Conservation (phyloP, 805 yeast species). For the Isabelozyma gotoi region DNA sequence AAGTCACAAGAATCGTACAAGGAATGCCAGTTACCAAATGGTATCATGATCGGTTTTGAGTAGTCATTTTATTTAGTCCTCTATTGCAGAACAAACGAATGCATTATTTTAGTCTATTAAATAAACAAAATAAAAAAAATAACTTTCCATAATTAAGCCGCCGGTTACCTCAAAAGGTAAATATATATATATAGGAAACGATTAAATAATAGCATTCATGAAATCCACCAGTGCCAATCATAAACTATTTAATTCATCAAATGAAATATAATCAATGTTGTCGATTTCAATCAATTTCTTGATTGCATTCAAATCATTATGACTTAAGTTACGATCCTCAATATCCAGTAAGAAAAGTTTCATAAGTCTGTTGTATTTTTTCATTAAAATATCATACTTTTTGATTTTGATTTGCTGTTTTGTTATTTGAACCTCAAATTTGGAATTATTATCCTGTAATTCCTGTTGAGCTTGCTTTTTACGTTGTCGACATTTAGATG, state of each 20-base stretch:
- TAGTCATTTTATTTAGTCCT: too few relatives aligned
- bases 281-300: constrained; percentile 4
- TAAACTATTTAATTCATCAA: background rate
- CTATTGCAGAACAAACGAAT: too few relatives aligned
- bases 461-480: constrained; percentile 69
- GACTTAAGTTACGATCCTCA: background rate
- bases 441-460: constrained; percentile 58
- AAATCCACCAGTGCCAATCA: too few relatives aligned
- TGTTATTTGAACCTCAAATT: constrained; percentile 44
- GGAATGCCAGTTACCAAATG: too few relatives aligned
- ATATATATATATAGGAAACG: too few relatives aligned
- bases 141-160: too few relatives aligned
- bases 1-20: too few relatives aligned
- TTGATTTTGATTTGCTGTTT: constrained; percentile 16
- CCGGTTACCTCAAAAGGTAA: too few relatives aligned
- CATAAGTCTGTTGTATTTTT: constrained; percentile 18
- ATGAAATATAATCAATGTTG: background rate
- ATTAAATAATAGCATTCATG: too few relatives aligned
- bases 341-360: constrained; percentile 12
- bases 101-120: too few relatives aligned
- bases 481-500: constrained; percentile 65
- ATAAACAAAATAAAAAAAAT: too few relatives aligned
- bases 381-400: constrained; percentile 19
- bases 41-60: too few relatives aligned
- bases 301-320: constrained; percentile 5